Evolutionary conservation across 352 stramenopile genomes (phyloP).

Genomic region (Pythium vanterpoolii): DNA sequence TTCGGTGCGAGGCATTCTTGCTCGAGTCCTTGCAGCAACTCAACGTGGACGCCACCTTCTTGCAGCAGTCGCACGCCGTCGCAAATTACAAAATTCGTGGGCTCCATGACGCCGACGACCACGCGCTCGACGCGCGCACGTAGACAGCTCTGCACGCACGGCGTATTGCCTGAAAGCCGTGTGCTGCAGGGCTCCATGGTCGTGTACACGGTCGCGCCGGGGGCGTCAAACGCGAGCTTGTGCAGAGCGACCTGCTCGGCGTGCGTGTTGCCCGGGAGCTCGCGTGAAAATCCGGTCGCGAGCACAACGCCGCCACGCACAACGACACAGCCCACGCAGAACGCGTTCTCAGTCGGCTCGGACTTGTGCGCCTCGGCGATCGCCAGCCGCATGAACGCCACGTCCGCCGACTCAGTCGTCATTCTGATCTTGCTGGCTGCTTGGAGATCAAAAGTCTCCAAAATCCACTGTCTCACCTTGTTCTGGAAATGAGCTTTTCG

Average conservation of each 20-base stretch:
- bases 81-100: slow-evolving; percentile 86
- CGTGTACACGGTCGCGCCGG: slow-evolving; percentile 76
- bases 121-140: slow-evolving; percentile 61
- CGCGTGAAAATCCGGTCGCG: slow-evolving; percentile 75
- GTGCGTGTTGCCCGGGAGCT: slow-evolving; percentile 87
- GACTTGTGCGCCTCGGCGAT: slow-evolving; percentile 82
- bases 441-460: background rate
- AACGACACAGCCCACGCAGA: slow-evolving; percentile 82
- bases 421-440: background rate
- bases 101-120: slow-evolving; percentile 84
- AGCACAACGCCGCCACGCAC: slow-evolving; percentile 55
- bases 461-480: background rate
- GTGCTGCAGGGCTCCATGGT: slow-evolving; percentile 89
- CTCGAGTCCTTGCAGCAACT: slow-evolving; percentile 68
- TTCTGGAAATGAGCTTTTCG: background rate
- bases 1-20: slow-evolving; percentile 75
- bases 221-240: slow-evolving; percentile 73
- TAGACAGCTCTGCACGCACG: slow-evolving; percentile 81
- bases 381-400: slow-evolving; percentile 75
- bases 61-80: slow-evolving; percentile 71
- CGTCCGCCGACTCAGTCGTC: slow-evolving; percentile 7
- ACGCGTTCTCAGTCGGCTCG: slow-evolving; percentile 62
- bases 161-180: slow-evolving; percentile 80
- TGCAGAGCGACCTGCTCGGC: slow-evolving; percentile 83
- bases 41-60: slow-evolving; percentile 63